Evolutionary conservation across 148 eudicot species (phyloP).

Genomic region (Silene latifolia): DNA sequence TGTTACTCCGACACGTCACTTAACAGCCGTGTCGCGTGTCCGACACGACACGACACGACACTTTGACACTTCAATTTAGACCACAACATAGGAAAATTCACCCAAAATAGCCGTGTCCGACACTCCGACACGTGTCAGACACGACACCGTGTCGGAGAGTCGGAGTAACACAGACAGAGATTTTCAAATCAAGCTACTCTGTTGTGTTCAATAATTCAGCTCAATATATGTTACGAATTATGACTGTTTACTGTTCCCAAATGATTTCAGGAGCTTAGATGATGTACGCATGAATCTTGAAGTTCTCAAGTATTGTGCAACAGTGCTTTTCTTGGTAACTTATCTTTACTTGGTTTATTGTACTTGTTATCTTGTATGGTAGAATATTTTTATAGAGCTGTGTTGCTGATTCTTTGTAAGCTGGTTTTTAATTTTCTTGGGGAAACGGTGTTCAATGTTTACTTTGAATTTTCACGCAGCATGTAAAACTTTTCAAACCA

Average conservation of each 20-base stretch:
- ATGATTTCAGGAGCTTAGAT: slow-evolving; percentile 78
- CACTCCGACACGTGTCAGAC: too few relatives aligned
- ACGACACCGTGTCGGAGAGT: too few relatives aligned
- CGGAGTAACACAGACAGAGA: too few relatives aligned
- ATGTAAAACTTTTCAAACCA: neutral
- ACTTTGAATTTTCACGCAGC: neutral
- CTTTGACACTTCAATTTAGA: too few relatives aligned
- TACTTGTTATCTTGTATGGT: slow-evolving; percentile 3
- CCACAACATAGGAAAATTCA: too few relatives aligned
- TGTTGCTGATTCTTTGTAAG: neutral
- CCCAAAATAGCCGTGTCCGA: too few relatives aligned
- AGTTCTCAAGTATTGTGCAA: slow-evolving; percentile 88
- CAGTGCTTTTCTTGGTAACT: slow-evolving; percentile 90
- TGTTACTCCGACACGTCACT: too few relatives aligned
- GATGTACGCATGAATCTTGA: slow-evolving; percentile 98
- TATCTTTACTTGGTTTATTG: slow-evolving; percentile 10
- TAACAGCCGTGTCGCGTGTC: too few relatives aligned
- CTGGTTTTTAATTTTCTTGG: neutral
- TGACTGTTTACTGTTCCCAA: slow-evolving; percentile 12
- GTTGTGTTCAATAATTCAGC: neutral
- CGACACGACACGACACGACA: too few relatives aligned
- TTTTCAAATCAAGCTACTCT: neutral
- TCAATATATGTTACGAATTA: neutral
- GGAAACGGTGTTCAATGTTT: neutral
- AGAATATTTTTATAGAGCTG: neutral